These are phyloP conservation scores for Podospora anserina DNA, from an alignment of 495 filamentous ascomycete genomes.

Conservation along the genomic window DNA sequence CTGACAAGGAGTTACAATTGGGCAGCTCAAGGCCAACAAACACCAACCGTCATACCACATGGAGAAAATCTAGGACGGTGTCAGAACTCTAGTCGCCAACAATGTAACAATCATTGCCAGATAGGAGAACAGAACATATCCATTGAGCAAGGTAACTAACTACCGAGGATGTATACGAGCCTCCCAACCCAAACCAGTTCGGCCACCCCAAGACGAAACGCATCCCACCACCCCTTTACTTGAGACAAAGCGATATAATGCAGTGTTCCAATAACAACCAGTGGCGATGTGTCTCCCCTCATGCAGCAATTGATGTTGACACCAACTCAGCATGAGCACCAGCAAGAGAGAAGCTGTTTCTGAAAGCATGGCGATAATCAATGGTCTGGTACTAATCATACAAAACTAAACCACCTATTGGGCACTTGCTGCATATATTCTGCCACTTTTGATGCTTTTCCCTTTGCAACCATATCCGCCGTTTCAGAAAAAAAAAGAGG, in stretches of 20 bases:
- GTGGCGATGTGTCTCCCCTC: too few relatives aligned
- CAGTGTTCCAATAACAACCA: too few relatives aligned
- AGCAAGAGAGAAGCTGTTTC: background rate
- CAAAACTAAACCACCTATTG: background rate
- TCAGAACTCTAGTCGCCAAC: too few relatives aligned
- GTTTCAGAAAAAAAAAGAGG: background rate
- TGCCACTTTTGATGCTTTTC: background rate
- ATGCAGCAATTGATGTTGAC: background rate
- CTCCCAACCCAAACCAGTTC: background rate
- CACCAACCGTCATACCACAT: too few relatives aligned
- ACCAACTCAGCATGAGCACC: background rate
- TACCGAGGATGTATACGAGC: background rate
- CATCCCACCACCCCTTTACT: background rate
- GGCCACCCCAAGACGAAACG: background rate
- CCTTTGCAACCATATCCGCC: background rate
- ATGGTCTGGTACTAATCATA: background rate
- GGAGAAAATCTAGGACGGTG: too few relatives aligned
- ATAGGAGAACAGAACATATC: background rate
- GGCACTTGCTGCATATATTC: background rate
- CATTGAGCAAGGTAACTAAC: background rate
- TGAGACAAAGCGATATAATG: too few relatives aligned
- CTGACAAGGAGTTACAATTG: too few relatives aligned
- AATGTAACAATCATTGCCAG: too few relatives aligned
- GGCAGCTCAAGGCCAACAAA: too few relatives aligned
- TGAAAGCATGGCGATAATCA: background rate